These are phyloP conservation scores for Saturnispora sekii DNA, from an alignment of 805 yeast species.

Conservation along the genomic window DNA sequence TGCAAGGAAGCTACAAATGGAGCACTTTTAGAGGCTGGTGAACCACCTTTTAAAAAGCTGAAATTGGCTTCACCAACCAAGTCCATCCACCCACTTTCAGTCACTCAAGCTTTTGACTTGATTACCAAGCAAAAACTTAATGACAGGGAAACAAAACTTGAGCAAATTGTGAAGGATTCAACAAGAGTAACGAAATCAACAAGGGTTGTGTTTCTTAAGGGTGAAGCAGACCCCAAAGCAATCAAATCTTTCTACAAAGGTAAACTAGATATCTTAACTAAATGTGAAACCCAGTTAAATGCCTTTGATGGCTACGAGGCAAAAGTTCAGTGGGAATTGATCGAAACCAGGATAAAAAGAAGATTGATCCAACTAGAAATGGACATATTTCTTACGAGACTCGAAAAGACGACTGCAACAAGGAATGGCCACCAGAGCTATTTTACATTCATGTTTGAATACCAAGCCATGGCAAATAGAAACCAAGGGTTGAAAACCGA, in stretches of 20 bases:
- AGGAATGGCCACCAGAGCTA: neutral
- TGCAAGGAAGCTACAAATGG: neutral
- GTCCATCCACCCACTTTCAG: too few species aligned
- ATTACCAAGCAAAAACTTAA: too few species aligned
- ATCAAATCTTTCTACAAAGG: neutral
- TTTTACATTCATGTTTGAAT: slow-evolving; percentile 6
- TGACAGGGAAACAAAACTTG: too few species aligned
- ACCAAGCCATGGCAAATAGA: neutral
- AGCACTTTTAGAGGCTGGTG: too few species aligned
- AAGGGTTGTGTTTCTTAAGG: too few species aligned
- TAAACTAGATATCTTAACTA: neutral
- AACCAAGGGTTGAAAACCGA: neutral
- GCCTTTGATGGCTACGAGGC: neutral
- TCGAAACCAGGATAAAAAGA: neutral
- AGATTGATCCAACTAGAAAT: slow-evolving; percentile 2
- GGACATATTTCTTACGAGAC: neutral
- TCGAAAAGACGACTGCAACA: neutral
- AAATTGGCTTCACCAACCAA: neutral
- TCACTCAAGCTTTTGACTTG: too few species aligned
- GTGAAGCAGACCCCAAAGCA: too few species aligned
- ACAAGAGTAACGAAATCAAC: too few species aligned
- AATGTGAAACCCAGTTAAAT: neutral
- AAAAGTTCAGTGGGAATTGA: slow-evolving; percentile 2
- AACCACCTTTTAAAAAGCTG: neutral
- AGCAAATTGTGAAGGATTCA: too few species aligned